phyloP scores from a whole-genome alignment of 2,329 filamentous ascomycete species.

The Colletotrichum kahawae region DNA sequence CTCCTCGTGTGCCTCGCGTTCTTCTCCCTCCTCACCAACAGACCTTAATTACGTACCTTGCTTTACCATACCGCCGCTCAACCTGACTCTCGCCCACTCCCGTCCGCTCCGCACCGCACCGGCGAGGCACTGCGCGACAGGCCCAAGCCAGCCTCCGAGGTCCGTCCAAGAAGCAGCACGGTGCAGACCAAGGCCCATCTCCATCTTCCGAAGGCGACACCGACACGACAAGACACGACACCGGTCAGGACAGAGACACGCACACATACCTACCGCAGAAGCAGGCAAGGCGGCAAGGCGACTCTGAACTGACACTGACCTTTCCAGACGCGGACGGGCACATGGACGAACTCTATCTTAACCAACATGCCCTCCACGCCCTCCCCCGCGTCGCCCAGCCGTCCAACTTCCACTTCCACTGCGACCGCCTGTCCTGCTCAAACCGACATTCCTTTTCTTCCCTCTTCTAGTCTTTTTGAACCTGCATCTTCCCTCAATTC shows the following conservation, averaged over 20 bases:
- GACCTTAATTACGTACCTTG: background rate
- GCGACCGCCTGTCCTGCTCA: background rate
- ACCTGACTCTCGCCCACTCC: background rate
- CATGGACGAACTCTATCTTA: slow-evolving; percentile 18
- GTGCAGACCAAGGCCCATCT: background rate
- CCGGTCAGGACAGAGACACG: background rate
- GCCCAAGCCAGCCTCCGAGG: background rate
- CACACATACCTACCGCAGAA: background rate
- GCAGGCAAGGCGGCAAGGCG: background rate
- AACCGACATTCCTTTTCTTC: background rate
- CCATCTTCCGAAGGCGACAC: background rate
- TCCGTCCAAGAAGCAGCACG: background rate
- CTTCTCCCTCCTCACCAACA: background rate
- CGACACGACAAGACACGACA: background rate
- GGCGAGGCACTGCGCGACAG: background rate
- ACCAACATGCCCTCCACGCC: slow-evolving; percentile 1
- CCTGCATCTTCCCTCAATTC: background rate
- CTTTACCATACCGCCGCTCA: background rate
- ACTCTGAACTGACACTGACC: slow-evolving; percentile 14
- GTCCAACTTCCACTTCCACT: background rate
- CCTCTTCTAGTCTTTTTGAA: background rate
- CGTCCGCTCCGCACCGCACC: background rate
- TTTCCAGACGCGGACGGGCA: slow-evolving; percentile 20
- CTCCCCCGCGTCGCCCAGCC: background rate
- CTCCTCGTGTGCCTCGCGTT: background rate